A percentile compares a stretch with the other conserved stretches of the same genome.
Conservation (phyloP, 2,329 filamentous ascomycete species). For the Metarhizium humberi region DNA sequence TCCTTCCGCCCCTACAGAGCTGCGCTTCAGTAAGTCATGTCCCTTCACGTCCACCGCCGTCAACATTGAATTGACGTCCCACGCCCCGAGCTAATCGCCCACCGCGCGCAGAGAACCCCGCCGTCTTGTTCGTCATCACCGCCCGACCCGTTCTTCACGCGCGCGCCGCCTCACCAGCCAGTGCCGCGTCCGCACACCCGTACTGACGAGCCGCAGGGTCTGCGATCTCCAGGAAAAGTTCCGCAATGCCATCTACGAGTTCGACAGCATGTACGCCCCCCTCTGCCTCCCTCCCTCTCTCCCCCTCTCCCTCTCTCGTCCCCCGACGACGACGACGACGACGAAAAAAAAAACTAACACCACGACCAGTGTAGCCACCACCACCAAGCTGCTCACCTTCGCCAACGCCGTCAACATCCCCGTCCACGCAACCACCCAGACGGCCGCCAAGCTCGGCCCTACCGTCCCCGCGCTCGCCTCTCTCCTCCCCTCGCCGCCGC, state of each 20-base stretch:
- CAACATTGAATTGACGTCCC: not conserved
- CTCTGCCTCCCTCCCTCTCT: no score
- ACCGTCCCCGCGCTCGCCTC: slow-evolving; percentile 64
- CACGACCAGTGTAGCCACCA: slow-evolving; percentile 48
- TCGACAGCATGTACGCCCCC: slow-evolving; percentile 60
- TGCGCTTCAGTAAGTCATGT: slow-evolving; percentile 27
- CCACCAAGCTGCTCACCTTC: slow-evolving; percentile 59
- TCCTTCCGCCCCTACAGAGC: slow-evolving; percentile 4
- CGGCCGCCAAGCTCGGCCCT: slow-evolving; percentile 64
- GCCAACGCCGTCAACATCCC: slow-evolving; percentile 61
- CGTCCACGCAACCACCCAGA: slow-evolving; percentile 81
- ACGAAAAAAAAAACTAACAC: not conserved
- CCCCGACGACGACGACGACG: not conserved
- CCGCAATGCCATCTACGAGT: slow-evolving; percentile 71
- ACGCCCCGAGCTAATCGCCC: not conserved
- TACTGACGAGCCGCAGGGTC: slow-evolving; percentile 45
- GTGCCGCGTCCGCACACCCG: no score
- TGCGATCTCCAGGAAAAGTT: slow-evolving; percentile 97
- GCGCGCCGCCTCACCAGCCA: not conserved
- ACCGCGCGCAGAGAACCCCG: slow-evolving; percentile 32
- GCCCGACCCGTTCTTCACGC: no score
- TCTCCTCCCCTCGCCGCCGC: slow-evolving; percentile 43
- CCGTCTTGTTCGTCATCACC: slow-evolving; percentile 35
- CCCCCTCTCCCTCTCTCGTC: not conserved
- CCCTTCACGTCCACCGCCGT: not conserved